Conservation (phyloP, 805 yeast species). For the Candida nanaspora region DNA sequence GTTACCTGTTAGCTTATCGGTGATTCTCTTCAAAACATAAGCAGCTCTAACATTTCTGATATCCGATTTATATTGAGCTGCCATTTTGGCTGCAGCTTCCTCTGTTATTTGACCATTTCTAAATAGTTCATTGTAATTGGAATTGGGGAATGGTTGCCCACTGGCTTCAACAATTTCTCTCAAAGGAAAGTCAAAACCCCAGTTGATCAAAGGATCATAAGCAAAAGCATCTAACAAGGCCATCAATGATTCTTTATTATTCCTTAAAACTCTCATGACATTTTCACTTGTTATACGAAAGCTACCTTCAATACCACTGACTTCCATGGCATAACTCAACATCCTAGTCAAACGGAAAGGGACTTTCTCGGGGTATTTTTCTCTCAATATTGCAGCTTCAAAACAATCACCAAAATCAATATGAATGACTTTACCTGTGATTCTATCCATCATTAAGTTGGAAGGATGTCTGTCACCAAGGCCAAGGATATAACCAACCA, state of each 20-base stretch:
- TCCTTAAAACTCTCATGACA: constrained; percentile 91
- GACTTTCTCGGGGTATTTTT: constrained; percentile 96
- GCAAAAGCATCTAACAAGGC: constrained; percentile 98
- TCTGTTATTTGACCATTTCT: constrained; percentile 71
- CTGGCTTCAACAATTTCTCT: constrained; percentile 69
- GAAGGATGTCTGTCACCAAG: constrained; percentile 98
- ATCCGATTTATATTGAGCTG: constrained; percentile 62
- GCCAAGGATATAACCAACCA: constrained; percentile 96
- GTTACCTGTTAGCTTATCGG: constrained; percentile 89
- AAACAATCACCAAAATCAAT: constrained; percentile 99
- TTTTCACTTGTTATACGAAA: constrained; percentile 95
- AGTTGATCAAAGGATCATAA: constrained; percentile 93
- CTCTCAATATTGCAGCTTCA: constrained; percentile 94
- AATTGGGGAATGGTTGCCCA: constrained; percentile 59
- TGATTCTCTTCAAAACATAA: constrained; percentile 79
- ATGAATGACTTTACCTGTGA: constrained; percentile 93
- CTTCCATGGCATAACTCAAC: constrained; percentile 98
- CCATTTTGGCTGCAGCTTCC: constrained; percentile 65
- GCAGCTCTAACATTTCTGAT: constrained; percentile 86
- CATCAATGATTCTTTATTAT: constrained; percentile 92
- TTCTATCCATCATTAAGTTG: constrained; percentile 87
- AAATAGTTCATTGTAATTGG: constrained; percentile 62
- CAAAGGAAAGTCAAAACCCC: constrained; percentile 96
- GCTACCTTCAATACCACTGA: constrained; percentile 96
- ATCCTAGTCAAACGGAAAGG: constrained; percentile 95